Percentiles rank a stretch among this genome's conserved stretches.
phyloP scores from a whole-genome alignment of 2,329 filamentous ascomycete species.

The Rasamsonia emersonii region DNA sequence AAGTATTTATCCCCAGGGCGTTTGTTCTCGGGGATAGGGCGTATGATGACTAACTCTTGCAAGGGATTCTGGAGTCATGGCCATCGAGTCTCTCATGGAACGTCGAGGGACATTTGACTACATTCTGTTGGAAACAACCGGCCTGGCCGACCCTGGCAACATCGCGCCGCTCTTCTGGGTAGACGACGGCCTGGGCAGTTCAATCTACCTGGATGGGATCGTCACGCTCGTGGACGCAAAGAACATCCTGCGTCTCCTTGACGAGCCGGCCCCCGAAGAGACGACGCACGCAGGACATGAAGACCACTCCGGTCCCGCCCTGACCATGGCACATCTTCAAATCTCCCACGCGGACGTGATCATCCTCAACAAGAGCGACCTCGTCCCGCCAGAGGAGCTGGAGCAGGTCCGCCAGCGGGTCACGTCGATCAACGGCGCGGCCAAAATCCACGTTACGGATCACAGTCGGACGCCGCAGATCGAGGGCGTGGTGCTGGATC shows the following conservation, averaged over 20 bases:
- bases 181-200: slow-evolving; percentile 88
- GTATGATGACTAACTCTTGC: slow-evolving; percentile 4
- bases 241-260: slow-evolving; percentile 74
- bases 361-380: slow-evolving; percentile 86
- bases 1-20: slow-evolving; percentile 56
- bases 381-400: slow-evolving; percentile 65
- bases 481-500: slow-evolving; percentile 76
- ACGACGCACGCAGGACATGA: slow-evolving; percentile 22
- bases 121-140: slow-evolving; percentile 92
- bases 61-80: slow-evolving; percentile 84
- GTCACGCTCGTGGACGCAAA: slow-evolving; percentile 93
- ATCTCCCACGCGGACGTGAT: slow-evolving; percentile 96
- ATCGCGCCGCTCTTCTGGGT: slow-evolving; percentile 96
- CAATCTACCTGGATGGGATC: slow-evolving; percentile 93
- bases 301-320: slow-evolving; percentile 51
- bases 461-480: slow-evolving; percentile 72
- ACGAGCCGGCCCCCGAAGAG: slow-evolving; percentile 50
- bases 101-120: slow-evolving; percentile 93
- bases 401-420: slow-evolving; percentile 62
- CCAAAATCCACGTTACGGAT: slow-evolving; percentile 72
- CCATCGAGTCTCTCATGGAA: slow-evolving; percentile 92
- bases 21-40: too few species aligned
- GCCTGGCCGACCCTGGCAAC: slow-evolving; percentile 89
- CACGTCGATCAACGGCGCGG: slow-evolving; percentile 78
- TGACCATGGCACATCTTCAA: slow-evolving; percentile 91